Evolutionary conservation across 2,329 filamentous ascomycete genomes (phyloP).

Genomic region (Xylariomycetidae sp.): DNA sequence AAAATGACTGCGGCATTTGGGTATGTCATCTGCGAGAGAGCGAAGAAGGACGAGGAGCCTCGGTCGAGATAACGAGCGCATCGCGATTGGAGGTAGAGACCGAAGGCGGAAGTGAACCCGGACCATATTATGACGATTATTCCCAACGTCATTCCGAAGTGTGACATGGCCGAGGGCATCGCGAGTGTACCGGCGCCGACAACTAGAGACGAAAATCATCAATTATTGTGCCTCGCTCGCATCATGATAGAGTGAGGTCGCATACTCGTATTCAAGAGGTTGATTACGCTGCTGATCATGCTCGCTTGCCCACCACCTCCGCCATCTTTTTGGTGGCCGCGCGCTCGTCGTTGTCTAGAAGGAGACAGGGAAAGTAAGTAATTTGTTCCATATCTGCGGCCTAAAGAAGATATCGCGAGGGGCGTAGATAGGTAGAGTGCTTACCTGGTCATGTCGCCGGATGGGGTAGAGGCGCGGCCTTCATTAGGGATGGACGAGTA

Average conservation of each 20-base stretch:
- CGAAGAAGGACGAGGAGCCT: conserved; percentile 87
- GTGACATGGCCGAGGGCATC: conserved; percentile 90
- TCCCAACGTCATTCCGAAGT: conserved; percentile 89
- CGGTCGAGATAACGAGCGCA: conserved; percentile 91
- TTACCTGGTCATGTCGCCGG: conserved; percentile 48
- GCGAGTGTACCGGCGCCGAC: conserved; percentile 91
- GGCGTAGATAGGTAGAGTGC: conserved; percentile 5
- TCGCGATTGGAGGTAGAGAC: conserved; percentile 88
- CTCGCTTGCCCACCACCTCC: conserved; percentile 71
- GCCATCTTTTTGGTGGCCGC: conserved; percentile 63
- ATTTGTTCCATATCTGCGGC: too few species aligned
- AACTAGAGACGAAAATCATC: conserved; percentile 47
- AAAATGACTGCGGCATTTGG: conserved; percentile 94
- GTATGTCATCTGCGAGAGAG: conserved; percentile 94
- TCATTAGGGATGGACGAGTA: conserved; percentile 49
- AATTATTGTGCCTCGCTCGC: conserved; percentile 1
- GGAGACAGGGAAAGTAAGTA: conserved; percentile 3
- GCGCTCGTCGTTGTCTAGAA: conserved; percentile 48
- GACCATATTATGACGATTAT: conserved; percentile 86
- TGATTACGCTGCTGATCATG: conserved; percentile 88
- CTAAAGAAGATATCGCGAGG: too few species aligned
- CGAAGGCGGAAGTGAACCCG: conserved; percentile 81
- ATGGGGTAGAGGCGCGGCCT: conserved; percentile 34
- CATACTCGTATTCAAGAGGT: conserved; percentile 92
- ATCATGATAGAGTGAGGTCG: conserved; percentile 4